phyloP scores from a whole-genome alignment of 225 moss, liverwort and hornwort genomes.

The Lunularia cruciata region DNA sequence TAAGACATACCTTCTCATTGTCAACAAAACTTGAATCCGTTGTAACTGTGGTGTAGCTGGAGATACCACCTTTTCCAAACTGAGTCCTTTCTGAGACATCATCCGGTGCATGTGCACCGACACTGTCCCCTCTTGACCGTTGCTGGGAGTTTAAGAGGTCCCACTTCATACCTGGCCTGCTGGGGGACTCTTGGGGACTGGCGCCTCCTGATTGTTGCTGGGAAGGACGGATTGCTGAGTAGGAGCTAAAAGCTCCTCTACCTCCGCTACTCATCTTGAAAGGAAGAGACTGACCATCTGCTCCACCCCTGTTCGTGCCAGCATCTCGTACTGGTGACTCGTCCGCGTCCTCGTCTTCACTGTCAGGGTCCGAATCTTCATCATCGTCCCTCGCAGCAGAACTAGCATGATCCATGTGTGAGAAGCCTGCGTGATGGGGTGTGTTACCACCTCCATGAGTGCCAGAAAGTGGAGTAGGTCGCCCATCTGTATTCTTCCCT shows the following conservation, averaged over 20 bases:
- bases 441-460: conserved; percentile 13
- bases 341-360: conserved; percentile 29
- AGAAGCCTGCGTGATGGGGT: conserved; percentile 1
- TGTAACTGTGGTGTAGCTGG: neutral
- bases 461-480: conserved; percentile 11
- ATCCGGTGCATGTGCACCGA: conserved; percentile 8
- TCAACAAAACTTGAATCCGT: conserved; percentile 22
- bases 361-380: conserved; percentile 4
- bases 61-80: conserved; percentile 16
- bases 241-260: conserved; percentile 44
- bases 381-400: conserved; percentile 14
- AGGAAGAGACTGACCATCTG: conserved; percentile 36
- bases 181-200: conserved; percentile 37
- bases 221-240: conserved; percentile 36
- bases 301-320: conserved; percentile 27
- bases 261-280: conserved; percentile 40
- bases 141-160: conserved; percentile 20
- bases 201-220: conserved; percentile 32
- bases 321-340: conserved; percentile 17
- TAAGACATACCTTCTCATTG: conserved; percentile 8
- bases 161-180: conserved; percentile 34
- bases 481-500: conserved; percentile 18
- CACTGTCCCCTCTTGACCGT: conserved; percentile 6
- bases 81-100: conserved; percentile 16
- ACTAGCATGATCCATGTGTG: conserved; percentile 17